phyloP scores from a whole-genome alignment of 2,329 filamentous ascomycete genomes.

The Fusarium pininemorale region DNA sequence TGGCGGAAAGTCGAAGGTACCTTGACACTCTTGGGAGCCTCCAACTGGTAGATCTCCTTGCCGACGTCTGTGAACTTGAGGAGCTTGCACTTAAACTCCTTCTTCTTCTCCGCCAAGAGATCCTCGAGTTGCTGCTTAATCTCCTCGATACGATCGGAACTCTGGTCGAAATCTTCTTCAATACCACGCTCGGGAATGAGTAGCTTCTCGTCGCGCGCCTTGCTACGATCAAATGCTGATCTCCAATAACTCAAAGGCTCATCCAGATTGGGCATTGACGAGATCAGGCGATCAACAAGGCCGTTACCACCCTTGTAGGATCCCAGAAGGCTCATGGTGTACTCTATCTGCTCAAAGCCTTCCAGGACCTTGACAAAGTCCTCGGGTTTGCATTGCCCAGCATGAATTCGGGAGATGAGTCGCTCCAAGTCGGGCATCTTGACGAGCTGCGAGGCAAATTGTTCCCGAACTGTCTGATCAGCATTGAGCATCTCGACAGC shows the following conservation, averaged over 20 bases:
- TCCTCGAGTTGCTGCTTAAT: constrained; percentile 78
- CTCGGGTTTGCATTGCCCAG: constrained; percentile 85
- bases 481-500: constrained; percentile 93
- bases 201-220: constrained; percentile 80
- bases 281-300: constrained; percentile 83
- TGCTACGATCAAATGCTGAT: constrained; percentile 85
- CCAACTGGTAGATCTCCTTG: constrained; percentile 97
- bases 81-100: constrained; percentile 76
- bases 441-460: constrained; percentile 86
- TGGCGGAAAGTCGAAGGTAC: constrained; percentile 92
- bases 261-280: constrained; percentile 84
- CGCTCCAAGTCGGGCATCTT: constrained; percentile 95
- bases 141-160: constrained; percentile 77
- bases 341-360: constrained; percentile 97
- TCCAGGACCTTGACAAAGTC: constrained; percentile 95
- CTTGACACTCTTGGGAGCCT: constrained; percentile 85
- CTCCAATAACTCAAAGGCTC: constrained; percentile 85
- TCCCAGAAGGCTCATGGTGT: constrained; percentile 83
- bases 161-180: constrained; percentile 91
- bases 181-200: constrained; percentile 88
- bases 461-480: constrained; percentile 81
- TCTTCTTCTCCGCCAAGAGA: constrained; percentile 76
- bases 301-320: constrained; percentile 80
- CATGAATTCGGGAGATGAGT: constrained; percentile 93
- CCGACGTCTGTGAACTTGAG: constrained; percentile 86